phyloP scores from a whole-genome alignment of 2,329 filamentous ascomycete species.

The Polytolypa hystricis region DNA sequence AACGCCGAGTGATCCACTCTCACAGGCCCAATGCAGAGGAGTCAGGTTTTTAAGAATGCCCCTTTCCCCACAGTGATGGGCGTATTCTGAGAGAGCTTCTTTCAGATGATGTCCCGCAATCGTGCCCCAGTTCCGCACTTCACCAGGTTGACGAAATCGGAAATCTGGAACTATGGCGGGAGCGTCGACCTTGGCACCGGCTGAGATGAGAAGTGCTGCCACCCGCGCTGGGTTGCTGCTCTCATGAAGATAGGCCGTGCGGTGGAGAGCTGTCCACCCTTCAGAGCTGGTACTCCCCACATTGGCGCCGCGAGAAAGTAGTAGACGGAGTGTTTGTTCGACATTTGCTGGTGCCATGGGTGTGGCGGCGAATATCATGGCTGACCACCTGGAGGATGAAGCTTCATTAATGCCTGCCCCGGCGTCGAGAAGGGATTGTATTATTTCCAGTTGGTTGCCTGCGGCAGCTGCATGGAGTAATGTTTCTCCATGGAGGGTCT shows the following conservation, averaged over 20 bases:
- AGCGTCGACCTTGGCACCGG: slow-evolving; percentile 1
- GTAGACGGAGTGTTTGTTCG: neutral
- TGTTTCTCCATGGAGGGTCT: neutral
- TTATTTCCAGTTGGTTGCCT: neutral
- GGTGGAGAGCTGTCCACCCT: neutral
- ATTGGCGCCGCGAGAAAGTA: neutral
- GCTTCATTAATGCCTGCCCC: neutral
- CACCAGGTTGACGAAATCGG: neutral
- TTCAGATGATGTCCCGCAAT: neutral
- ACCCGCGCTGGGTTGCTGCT: neutral
- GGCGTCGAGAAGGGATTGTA: neutral
- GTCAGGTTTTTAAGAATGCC: neutral
- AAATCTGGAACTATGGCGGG: neutral
- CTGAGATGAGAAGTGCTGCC: neutral
- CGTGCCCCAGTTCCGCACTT: neutral
- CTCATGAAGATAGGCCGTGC: neutral
- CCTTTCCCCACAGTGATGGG: too few relatives aligned
- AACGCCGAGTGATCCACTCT: neutral
- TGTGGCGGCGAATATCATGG: neutral
- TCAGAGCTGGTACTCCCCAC: neutral
- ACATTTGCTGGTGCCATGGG: neutral
- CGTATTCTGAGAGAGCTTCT: neutral
- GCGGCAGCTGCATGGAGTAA: neutral
- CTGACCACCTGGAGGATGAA: neutral
- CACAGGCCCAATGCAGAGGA: neutral